Evolutionary conservation across 2,329 filamentous ascomycete species (phyloP).

Genomic region (Volutella citrinella): DNA sequence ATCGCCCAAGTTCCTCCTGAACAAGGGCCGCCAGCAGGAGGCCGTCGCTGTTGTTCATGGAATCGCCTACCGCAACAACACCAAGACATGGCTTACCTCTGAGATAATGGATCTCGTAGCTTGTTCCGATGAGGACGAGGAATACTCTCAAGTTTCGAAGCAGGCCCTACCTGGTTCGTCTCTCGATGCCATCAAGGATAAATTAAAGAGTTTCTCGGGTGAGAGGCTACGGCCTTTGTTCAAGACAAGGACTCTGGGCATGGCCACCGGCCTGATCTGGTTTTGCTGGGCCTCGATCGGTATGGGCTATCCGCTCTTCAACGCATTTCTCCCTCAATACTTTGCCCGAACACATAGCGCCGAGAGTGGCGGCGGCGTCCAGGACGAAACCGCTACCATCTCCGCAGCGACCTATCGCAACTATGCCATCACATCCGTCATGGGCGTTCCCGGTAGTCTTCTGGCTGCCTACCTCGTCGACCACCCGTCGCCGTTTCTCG

Average conservation of each 20-base stretch:
- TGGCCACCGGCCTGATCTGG: slow-evolving; percentile 61
- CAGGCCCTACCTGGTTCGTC: slow-evolving; percentile 20
- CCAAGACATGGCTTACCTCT: slow-evolving; percentile 73
- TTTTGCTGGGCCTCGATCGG: slow-evolving; percentile 81
- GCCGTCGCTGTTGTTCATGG: slow-evolving; percentile 78
- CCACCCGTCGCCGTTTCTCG: slow-evolving; percentile 57
- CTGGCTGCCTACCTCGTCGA: slow-evolving; percentile 72
- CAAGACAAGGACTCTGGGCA: slow-evolving; percentile 47
- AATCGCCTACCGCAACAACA: slow-evolving; percentile 68
- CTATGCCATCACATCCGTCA: slow-evolving; percentile 75
- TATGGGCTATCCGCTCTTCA: slow-evolving; percentile 86
- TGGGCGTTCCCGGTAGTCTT: slow-evolving; percentile 74
- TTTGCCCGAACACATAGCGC: slow-evolving; percentile 55
- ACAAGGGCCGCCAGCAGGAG: slow-evolving; percentile 71
- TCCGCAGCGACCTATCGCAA: slow-evolving; percentile 65
- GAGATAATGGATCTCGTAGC: slow-evolving; percentile 61
- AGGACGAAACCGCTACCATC: slow-evolving; percentile 34
- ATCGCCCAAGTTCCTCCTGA: slow-evolving; percentile 80
- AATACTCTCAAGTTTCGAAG: slow-evolving; percentile 12
- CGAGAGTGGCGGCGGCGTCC: slow-evolving; percentile 17
- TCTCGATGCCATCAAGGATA: slow-evolving; percentile 49
- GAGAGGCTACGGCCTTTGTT: slow-evolving; percentile 67
- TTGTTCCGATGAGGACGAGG: slow-evolving; percentile 36
- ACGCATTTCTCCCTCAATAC: slow-evolving; percentile 86
- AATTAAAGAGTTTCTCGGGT: slow-evolving; percentile 63